Conservation (phyloP, 2,329 filamentous ascomycete species). For the Phialophora macrospora region DNA sequence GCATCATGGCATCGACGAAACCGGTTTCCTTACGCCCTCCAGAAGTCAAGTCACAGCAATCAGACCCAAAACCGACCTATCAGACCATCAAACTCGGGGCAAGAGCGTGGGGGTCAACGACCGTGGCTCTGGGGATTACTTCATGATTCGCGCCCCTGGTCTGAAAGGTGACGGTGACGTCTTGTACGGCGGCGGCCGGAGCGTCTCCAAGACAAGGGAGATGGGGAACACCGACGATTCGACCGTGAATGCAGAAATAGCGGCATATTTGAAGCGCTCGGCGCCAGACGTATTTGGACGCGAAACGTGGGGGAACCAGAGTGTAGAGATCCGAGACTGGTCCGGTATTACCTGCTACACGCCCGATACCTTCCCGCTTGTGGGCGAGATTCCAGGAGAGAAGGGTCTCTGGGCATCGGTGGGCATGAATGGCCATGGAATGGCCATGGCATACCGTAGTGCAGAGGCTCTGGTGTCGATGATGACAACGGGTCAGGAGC, state of each 20-base stretch:
- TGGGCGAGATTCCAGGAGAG: constrained; percentile 49
- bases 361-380: constrained; percentile 53
- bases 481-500: constrained; percentile 35
- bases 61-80: constrained; percentile 47
- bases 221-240: constrained; percentile 49
- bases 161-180: constrained; percentile 40
- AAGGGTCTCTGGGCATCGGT: constrained; percentile 56
- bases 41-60: constrained; percentile 54
- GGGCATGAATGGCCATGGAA: constrained; percentile 56
- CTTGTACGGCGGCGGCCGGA: constrained; percentile 35
- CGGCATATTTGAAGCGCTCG: constrained; percentile 40
- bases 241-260: constrained; percentile 49
- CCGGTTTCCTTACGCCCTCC: constrained; percentile 49
- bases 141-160: constrained; percentile 41
- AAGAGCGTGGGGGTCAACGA: constrained; percentile 39
- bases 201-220: constrained; percentile 26
- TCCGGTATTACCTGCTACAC: constrained; percentile 57
- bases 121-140: constrained; percentile 45
- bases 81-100: constrained; percentile 42
- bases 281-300: constrained; percentile 7
- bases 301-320: neutral
- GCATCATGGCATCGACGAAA: constrained; percentile 47
- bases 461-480: constrained; percentile 53
- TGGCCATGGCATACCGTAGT: constrained; percentile 56
- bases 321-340: constrained; percentile 42